A percentile compares a stretch with the other conserved stretches of the same genome.
Evolutionary conservation across 78 protist genomes (phyloP).

Genomic region (Pigoraptor vietnamica): DNA sequence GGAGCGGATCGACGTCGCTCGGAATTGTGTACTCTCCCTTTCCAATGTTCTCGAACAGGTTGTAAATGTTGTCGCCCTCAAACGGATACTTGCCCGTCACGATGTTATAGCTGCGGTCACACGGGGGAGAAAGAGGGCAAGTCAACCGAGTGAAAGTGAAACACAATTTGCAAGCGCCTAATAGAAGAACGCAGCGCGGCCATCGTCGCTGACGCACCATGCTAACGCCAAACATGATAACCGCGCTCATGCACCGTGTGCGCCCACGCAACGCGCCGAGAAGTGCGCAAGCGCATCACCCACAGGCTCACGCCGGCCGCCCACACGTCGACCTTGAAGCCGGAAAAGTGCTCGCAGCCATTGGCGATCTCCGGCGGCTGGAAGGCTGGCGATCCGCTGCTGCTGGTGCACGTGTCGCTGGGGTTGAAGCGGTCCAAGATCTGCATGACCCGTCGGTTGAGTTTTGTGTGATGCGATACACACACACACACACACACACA

Average conservation of each 20-base stretch:
- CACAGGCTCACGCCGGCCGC: constrained; percentile 46
- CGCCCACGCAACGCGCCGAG: neutral
- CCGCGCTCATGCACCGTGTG: too few species aligned
- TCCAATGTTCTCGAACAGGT: constrained; percentile 38
- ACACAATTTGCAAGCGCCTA: neutral
- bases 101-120: constrained; percentile 27
- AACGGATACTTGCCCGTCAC: constrained; percentile 54
- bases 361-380: constrained; percentile 47
- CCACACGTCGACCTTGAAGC: constrained; percentile 52
- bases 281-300: too few species aligned
- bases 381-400: constrained; percentile 48
- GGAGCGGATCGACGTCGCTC: neutral
- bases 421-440: neutral
- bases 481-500: too few species aligned
- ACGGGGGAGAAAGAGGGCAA: neutral
- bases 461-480: too few species aligned
- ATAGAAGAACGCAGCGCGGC: neutral
- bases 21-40: constrained; percentile 19
- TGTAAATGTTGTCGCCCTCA: constrained; percentile 12
- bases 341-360: constrained; percentile 15
- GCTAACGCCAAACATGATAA: too few species aligned
- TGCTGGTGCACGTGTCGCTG: neutral
- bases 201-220: too few species aligned
- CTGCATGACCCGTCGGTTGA: too few species aligned
- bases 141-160: neutral